Conservation (phyloP, 495 filamentous ascomycete species). For the Neurospora intermedia region DNA sequence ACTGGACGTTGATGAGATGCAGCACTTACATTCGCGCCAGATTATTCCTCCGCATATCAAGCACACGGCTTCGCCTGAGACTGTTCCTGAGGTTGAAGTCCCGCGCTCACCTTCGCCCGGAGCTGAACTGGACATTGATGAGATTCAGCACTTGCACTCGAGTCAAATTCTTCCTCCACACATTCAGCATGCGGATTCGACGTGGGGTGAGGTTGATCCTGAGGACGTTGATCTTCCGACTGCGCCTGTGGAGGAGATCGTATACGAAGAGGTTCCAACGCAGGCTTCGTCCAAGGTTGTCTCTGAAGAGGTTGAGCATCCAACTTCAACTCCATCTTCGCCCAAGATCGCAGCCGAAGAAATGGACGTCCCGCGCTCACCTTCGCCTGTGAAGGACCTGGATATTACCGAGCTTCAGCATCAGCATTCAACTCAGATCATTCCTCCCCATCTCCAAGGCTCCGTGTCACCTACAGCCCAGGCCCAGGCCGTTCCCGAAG, state of each 20-base stretch:
- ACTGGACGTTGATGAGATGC: not conserved
- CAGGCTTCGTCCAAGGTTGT: too few species aligned
- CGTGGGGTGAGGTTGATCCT: not conserved
- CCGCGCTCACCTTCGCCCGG: not conserved
- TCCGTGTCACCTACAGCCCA: not conserved
- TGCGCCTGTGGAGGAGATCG: not conserved
- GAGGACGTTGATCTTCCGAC: not conserved
- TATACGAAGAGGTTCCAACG: not conserved
- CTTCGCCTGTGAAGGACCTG: not conserved
- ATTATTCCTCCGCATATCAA: not conserved
- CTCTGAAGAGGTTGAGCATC: too few species aligned
- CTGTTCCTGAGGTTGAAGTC: not conserved
- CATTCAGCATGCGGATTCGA: not conserved
- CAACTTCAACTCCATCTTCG: too few species aligned
- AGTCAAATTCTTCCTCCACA: not conserved
- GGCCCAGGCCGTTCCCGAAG: not conserved
- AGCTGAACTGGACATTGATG: not conserved
- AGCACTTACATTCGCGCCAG: not conserved
- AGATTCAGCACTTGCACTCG: not conserved
- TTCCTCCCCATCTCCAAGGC: not conserved
- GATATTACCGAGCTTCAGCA: not conserved
- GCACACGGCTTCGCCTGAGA: not conserved
- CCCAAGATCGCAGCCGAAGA: too few species aligned
- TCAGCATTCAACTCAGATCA: not conserved
- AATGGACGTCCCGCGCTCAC: not conserved